Conservation (phyloP, 768 basidiomycete genomes). For the Amanita exitialis region DNA sequence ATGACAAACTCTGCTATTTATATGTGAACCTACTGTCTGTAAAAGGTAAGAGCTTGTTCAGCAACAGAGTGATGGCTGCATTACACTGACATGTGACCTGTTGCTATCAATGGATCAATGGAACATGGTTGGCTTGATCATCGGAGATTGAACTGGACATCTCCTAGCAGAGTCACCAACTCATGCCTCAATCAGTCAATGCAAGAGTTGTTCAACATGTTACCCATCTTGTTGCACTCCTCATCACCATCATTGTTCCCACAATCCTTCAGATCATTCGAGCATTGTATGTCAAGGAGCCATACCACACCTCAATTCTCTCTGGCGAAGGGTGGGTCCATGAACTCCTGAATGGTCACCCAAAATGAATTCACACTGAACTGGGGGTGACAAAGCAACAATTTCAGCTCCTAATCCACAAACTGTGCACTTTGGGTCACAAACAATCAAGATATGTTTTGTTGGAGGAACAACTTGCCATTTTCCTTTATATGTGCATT, state of each 20-base stretch:
- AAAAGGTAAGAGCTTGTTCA: no score
- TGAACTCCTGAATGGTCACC: constrained; percentile 15
- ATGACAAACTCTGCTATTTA: no score
- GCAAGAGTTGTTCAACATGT: no score
- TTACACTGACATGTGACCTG: no score
- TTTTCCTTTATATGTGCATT: constrained; percentile 16
- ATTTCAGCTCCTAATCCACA: constrained; percentile 16
- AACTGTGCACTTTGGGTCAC: constrained; percentile 13
- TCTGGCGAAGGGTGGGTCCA: constrained; percentile 12
- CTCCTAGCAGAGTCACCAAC: no score
- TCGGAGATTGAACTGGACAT: no score
- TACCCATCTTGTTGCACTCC: background rate
- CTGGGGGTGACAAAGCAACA: constrained; percentile 14
- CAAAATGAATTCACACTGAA: constrained; percentile 8
- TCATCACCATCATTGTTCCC: background rate
- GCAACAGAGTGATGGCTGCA: no score
- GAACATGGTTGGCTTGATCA: no score
- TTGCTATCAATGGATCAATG: no score
- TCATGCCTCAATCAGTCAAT: no score
- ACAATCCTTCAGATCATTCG: background rate
- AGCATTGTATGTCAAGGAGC: constrained; percentile 12
- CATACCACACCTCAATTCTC: no score
- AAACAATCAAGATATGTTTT: constrained; percentile 11
- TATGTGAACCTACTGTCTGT: no score
- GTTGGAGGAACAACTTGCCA: constrained; percentile 19